A percentile compares a stretch with the other conserved stretches of the same genome.
These are phyloP conservation scores for Ajuga chamaepitys DNA, from an alignment of 257 asterid genomes.

Conservation along the genomic window DNA sequence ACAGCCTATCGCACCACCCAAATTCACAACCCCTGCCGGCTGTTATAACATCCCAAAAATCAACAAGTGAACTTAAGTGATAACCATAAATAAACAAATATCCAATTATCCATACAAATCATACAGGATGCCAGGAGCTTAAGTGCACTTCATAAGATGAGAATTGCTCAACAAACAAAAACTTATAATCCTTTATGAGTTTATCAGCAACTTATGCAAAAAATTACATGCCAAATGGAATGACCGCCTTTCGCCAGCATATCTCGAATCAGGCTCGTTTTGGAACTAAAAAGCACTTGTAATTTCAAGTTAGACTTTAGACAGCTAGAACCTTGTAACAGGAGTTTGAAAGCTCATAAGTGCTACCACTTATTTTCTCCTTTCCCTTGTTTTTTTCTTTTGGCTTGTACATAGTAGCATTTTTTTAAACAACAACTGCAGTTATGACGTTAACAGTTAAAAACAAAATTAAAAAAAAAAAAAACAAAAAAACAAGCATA, in stretches of 20 bases:
- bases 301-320: background rate
- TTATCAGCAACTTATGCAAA: background rate
- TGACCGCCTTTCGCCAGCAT: background rate
- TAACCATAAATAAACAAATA: background rate
- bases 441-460: background rate
- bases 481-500: too few relatives aligned
- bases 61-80: background rate
- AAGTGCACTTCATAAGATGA: background rate
- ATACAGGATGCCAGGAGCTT: background rate
- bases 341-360: background rate
- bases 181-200: background rate
- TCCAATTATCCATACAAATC: background rate
- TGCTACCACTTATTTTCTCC: background rate
- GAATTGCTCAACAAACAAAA: background rate
- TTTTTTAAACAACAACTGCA: background rate
- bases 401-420: background rate
- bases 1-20: conserved; percentile 78
- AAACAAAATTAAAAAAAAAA: too few relatives aligned
- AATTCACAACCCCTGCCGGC: conserved; percentile 57
- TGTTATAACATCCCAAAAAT: conserved; percentile 22
- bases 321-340: background rate
- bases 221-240: background rate
- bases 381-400: background rate
- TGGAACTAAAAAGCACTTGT: background rate
- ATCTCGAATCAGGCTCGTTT: background rate